Base-by-base conservation (phyloP, 176 grass and related monocot species). In the Otatea glauca region DNA sequence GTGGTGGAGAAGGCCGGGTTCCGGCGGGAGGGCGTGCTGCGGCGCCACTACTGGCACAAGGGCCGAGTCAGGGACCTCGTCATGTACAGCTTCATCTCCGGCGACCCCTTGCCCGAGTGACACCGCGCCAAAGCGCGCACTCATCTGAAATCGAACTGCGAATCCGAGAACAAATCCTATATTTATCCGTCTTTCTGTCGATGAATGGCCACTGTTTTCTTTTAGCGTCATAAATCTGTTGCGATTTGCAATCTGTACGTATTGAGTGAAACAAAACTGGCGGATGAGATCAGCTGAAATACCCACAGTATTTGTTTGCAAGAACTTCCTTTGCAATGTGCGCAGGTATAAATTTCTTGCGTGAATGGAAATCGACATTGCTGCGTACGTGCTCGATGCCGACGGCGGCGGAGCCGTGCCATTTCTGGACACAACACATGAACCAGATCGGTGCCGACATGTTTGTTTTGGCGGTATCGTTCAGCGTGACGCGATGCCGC, bases 1-100 rank as follows among this genome's bases (percentile, higher is more conserved):
- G 91, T 95, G 50, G 74, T 65, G 75, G 91, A 92, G 96, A 98
- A 95, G 83, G 91, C 73, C 53, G 92, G 91, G 47, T 78, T 98
- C 64, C 63, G 23, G 5, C 94, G 84, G 49, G 96, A 98, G 66
- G 92, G 92, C 41, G 80, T 95, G 47, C 79, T 98, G 6, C 85
- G 91, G 45, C 65, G 86, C 10, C 86, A 88, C 49, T 86, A 75
- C 86, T 81, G 92, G 83, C 85, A 85, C 38, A 94, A 93, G 84
- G 92, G 91, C 2, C 77, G 45, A 25, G 75, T 72, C 20, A 83
- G 82, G 76, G 92, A 95, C 74, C 79, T 88, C 88, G 83, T 85
- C 70, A 71, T 93, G 21, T 95, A 86, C 74, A 92, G 96, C 85
- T 88, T 95, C 85, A 62, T 95, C 67, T 60, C 82, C 70, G 24